A percentile compares a stretch with the other conserved stretches of the same genome.
Conservation (phyloP, 768 basidiomycete genomes). For the Inosperma sp. region DNA sequence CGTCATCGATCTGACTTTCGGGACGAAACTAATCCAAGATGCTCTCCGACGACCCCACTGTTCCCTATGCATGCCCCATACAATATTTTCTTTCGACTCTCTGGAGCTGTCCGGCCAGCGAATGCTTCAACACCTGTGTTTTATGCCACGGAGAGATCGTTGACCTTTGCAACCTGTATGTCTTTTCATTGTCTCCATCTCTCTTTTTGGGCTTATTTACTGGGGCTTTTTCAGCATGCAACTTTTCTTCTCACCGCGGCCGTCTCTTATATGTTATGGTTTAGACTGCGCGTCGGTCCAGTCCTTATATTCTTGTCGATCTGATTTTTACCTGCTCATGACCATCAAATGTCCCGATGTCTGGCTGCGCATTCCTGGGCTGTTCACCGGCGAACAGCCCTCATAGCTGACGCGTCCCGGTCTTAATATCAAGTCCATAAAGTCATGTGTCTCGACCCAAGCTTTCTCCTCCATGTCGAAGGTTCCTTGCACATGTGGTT, state of each 20-base stretch:
- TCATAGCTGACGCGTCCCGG: too few species aligned
- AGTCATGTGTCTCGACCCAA: neutral
- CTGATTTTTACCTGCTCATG: neutral
- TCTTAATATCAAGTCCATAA: neutral
- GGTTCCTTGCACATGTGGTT: conserved; percentile 6
- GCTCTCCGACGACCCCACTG: neutral
- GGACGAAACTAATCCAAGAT: conserved; percentile 5
- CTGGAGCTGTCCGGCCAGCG: neutral
- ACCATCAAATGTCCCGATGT: neutral
- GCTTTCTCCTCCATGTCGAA: neutral
- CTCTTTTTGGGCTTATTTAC: conserved; percentile 1
- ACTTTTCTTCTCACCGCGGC: neutral
- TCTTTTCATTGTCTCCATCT: too few species aligned
- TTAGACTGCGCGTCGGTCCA: conserved; percentile 1
- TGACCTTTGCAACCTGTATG: conserved; percentile 1
- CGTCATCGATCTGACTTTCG: neutral
- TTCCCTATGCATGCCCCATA: conserved; percentile 2
- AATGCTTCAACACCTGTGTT: conserved; percentile 1
- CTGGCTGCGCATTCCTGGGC: conserved; percentile 5
- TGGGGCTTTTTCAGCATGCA: conserved; percentile 1
- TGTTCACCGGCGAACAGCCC: neutral
- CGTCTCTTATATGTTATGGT: neutral
- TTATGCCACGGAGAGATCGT: too few species aligned
- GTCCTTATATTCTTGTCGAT: too few species aligned
- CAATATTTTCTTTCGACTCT: neutral